These are phyloP conservation scores for Proliferodiscus dingleyae DNA, from an alignment of 2,329 filamentous ascomycete species.

Conservation along the genomic window DNA sequence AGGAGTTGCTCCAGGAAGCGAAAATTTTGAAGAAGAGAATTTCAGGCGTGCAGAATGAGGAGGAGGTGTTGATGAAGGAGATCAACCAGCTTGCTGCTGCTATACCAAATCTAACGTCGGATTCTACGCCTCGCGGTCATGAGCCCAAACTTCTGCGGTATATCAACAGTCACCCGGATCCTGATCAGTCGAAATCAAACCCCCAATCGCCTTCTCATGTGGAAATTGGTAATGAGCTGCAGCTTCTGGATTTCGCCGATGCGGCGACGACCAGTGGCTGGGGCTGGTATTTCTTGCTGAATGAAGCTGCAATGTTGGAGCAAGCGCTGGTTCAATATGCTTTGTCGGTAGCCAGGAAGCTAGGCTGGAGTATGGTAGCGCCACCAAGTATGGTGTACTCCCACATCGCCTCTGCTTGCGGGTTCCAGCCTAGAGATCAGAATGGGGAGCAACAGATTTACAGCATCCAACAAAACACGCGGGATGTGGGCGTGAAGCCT, in stretches of 20 bases:
- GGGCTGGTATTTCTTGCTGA: slow-evolving; percentile 97
- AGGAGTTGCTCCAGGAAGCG: slow-evolving; percentile 58
- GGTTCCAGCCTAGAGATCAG: slow-evolving; percentile 88
- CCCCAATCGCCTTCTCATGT: slow-evolving; percentile 68
- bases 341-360: slow-evolving; percentile 63
- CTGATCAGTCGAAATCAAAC: slow-evolving; percentile 32
- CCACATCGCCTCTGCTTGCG: slow-evolving; percentile 85
- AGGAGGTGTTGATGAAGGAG: slow-evolving; percentile 54
- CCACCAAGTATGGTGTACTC: slow-evolving; percentile 89
- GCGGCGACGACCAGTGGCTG: slow-evolving; percentile 82
- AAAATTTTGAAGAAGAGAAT: slow-evolving; percentile 60
- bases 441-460: slow-evolving; percentile 93
- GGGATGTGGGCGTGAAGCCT: slow-evolving; percentile 60
- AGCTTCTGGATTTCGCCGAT: slow-evolving; percentile 81
- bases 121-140: slow-evolving; percentile 66
- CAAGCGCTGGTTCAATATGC: slow-evolving; percentile 89
- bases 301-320: slow-evolving; percentile 88
- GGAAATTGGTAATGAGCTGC: slow-evolving; percentile 79
- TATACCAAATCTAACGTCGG: slow-evolving; percentile 81
- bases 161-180: slow-evolving; percentile 66
- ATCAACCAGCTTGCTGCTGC: slow-evolving; percentile 71
- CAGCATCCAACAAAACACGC: slow-evolving; percentile 60
- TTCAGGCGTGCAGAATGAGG: slow-evolving; percentile 53
- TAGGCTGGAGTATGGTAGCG: slow-evolving; percentile 75
- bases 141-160: slow-evolving; percentile 64